These are phyloP conservation scores for Colletotrichum ledebouriae DNA, from an alignment of 2,329 filamentous ascomycete genomes.

Conservation along the genomic window DNA sequence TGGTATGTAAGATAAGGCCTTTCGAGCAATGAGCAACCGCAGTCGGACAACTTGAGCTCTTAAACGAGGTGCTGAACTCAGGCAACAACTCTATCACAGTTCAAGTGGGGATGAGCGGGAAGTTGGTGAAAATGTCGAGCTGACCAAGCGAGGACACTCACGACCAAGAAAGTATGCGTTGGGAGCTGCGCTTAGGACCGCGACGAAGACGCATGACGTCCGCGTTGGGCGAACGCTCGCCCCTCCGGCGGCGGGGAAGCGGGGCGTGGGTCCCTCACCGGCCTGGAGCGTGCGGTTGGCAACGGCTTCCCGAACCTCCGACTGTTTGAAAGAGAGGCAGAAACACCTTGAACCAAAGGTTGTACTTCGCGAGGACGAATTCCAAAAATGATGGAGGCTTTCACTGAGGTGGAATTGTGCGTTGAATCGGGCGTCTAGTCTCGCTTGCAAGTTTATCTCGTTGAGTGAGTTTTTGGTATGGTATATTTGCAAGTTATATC, in stretches of 20 bases:
- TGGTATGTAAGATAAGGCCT: not conserved
- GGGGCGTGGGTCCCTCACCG: conserved; percentile 5
- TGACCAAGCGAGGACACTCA: conserved; percentile 29
- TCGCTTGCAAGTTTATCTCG: too few relatives aligned
- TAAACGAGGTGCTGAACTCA: not conserved
- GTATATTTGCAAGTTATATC: too few relatives aligned
- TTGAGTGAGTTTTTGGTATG: too few relatives aligned
- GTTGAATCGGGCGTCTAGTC: too few relatives aligned
- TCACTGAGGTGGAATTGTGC: too few relatives aligned
- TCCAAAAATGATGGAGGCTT: too few relatives aligned
- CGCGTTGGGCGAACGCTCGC: not conserved
- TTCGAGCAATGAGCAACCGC: not conserved
- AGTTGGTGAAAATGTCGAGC: conserved; percentile 7
- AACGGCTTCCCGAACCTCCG: conserved; percentile 29
- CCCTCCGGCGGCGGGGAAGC: conserved; percentile 21
- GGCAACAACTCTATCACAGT: not conserved
- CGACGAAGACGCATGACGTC: conserved; percentile 33
- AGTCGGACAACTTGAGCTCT: conserved; percentile 1
- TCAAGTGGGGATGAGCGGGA: conserved; percentile 15
- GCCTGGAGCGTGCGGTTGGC: conserved; percentile 27
- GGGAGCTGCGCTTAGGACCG: conserved; percentile 7
- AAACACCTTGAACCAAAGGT: too few relatives aligned
- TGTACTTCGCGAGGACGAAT: too few relatives aligned
- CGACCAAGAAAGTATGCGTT: not conserved
- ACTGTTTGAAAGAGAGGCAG: not conserved